A percentile compares a stretch with the other conserved stretches of the same genome.
These are phyloP conservation scores for Argentina anserina DNA, from an alignment of 306 rosid genomes.

Conservation along the genomic window DNA sequence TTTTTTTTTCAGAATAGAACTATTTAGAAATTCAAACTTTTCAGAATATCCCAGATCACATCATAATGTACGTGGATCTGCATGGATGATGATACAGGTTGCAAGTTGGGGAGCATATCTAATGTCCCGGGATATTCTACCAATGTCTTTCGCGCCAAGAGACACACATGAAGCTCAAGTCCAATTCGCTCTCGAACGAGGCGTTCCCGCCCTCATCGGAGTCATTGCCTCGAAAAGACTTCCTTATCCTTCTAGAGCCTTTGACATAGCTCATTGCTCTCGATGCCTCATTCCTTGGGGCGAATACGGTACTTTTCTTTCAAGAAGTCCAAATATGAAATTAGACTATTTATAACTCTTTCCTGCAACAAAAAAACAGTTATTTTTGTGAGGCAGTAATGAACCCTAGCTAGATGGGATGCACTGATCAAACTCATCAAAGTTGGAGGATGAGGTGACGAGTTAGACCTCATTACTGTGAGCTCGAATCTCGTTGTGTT, in stretches of 20 bases:
- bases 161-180: slow-evolving; percentile 80
- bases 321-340: too few relatives aligned
- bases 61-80: not conserved
- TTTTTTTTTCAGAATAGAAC: too few relatives aligned
- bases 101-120: slow-evolving; percentile 90
- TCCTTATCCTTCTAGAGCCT: slow-evolving; percentile 73
- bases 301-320: slow-evolving; percentile 20
- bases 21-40: too few relatives aligned
- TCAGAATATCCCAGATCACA: too few relatives aligned
- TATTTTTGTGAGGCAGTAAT: too few relatives aligned
- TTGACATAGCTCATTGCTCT: slow-evolving; percentile 87
- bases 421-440: too few relatives aligned
- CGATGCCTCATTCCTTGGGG: slow-evolving; percentile 84
- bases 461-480: not conserved
- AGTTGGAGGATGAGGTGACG: too few relatives aligned
- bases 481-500: too few relatives aligned
- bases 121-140: slow-evolving; percentile 46
- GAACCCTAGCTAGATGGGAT: too few relatives aligned
- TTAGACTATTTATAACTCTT: too few relatives aligned
- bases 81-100: slow-evolving; percentile 34
- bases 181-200: slow-evolving; percentile 76
- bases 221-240: slow-evolving; percentile 64
- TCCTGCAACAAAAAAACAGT: too few relatives aligned
- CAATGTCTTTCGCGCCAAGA: slow-evolving; percentile 71
- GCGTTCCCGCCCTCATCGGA: slow-evolving; percentile 72